Evolutionary conservation across 305 asterid species (phyloP), one percentile per base, ranked within the genome.

Genomic region (Solanum aculeatissimum): DNA sequence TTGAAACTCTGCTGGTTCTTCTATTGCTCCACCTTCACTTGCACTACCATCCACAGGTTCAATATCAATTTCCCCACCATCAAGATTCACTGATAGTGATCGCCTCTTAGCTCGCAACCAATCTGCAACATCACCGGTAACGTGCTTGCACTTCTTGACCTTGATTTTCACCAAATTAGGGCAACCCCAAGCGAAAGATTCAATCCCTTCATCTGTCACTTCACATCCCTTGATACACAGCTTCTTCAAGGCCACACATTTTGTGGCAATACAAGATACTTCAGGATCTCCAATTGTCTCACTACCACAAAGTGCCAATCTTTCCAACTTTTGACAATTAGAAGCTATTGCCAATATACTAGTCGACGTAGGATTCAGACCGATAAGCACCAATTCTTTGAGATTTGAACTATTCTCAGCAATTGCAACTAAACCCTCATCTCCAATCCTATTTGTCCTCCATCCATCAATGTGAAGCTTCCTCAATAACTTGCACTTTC

Each of bases 381-480:
- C 95, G 27, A 92, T 89, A 27, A 92, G 93, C 80, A 92, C 95
- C 82, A 92, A 87, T 65, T 92, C 95, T n/a, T 89, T 89, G 9
- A 92, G 93, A 86, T 90, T 91, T n/a, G 51, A 57, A 51, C 92
- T 86, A 68, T 91, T 87, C 86, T 87, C 91, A 0, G 95, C 94
- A 68, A 92, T 88, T 4, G 92, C 89, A 29, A 89, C 84, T 85
- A 92, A 87, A 2, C 93, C 95, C 84, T 88, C 91, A 51, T 93
- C 93, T 1, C 94, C 96, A 35, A 93, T 93, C 83, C 93, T 84
- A 63, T 93, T 93, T 6, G 93, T 91, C 87, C 92, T 91, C 94
- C 96, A 93, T 38, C 93, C 96, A 80, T 93, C 94, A 12, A 92
- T 91, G 29, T 92, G 94, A 19, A 92, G 87, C 90, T 91, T 93